Base-by-base conservation (phyloP, 139 green algal genomes). In the Dunaliella primolecta region DNA sequence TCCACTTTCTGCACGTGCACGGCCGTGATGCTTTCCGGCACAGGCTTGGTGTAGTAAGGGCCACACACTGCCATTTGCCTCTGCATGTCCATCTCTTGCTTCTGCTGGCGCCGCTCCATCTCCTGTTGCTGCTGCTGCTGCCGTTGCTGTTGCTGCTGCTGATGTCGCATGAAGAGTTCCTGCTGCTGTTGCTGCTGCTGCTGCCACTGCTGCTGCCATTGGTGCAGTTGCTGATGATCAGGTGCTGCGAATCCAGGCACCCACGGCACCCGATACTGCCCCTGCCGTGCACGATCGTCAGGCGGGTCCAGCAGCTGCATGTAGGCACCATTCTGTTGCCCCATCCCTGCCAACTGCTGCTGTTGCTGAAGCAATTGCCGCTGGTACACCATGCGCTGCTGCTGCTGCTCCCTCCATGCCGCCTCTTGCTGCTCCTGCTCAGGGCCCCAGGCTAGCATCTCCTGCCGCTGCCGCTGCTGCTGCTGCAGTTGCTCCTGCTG, bases 1-100 rank as follows among this genome's bases (percentile, higher is more conserved):
- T 89, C 86, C 2, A 77, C 38, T 24, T 57, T 81, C 56, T 86
- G 56, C 30, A 89, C 64, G 30, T 70, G 88, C 35, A 91, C 35
- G 11, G 84, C 82, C 55, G 87, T 74, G 31, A 87, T 77, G 79
- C 87, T 87, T 7, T 82, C 84, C 29, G 87, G 87, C 2, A 87
- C 75, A 34, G 87, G 84, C 78, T 90, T 88, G 7, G 84, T 88
- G 82, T 90, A 90, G 30, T 87, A 80, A 31, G 87, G 87, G 3
- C 87, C 84, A 57, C 80, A 88, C 75, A 80, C 75, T 2, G 75
- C 46, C 46, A 64, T 7, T 15, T 64, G 46, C 46, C 15, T 7
- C 46, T 64, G 46, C 46, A 64, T 7, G 46, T 64, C 46, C 46
- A 25, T 7, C 46, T 25, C 15, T 15, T 64, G 46, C 46, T 64